A percentile compares a stretch with the other conserved stretches of the same genome.
These are phyloP conservation scores for Kodamaea kakaduensis DNA, from an alignment of 805 yeast species.

Conservation along the genomic window DNA sequence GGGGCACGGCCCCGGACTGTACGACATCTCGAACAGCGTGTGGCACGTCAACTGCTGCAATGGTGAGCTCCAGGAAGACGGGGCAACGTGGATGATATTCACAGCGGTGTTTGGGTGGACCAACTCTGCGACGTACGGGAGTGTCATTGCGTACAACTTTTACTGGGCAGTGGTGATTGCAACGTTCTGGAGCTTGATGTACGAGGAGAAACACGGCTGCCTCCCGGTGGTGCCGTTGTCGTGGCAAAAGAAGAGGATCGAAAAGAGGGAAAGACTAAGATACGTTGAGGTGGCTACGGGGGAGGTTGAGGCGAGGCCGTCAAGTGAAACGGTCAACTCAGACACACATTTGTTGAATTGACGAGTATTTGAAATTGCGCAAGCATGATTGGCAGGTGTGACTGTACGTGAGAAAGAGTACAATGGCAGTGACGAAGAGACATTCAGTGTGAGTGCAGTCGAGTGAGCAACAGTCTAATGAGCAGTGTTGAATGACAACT, in stretches of 20 bases:
- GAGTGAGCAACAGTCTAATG: too few relatives aligned
- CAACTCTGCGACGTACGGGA: constrained; percentile 87
- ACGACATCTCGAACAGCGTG: constrained; percentile 70
- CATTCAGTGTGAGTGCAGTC: too few relatives aligned
- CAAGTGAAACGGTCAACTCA: not conserved
- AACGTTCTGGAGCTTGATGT: constrained; percentile 37
- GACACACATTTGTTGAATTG: not conserved
- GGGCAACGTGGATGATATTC: constrained; percentile 87
- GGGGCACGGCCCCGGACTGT: constrained; percentile 92
- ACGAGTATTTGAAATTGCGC: too few relatives aligned
- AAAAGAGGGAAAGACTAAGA: constrained; percentile 24
- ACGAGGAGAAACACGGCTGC: constrained; percentile 43
- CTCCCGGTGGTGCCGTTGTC: constrained; percentile 47
- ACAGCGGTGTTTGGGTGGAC: constrained; percentile 94
- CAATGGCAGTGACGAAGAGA: too few relatives aligned
- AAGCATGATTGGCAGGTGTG: too few relatives aligned
- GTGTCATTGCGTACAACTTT: constrained; percentile 64
- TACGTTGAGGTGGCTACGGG: not conserved
- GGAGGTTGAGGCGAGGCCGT: not conserved
- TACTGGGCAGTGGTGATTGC: constrained; percentile 63
- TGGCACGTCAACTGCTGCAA: constrained; percentile 97
- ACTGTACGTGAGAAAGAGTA: too few relatives aligned
- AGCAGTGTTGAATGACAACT: too few relatives aligned
- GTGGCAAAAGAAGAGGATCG: constrained; percentile 56
- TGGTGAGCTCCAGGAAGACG: constrained; percentile 60